Evolutionary conservation across 306 rosid genomes (phyloP), one percentile per base, ranked within the genome.

Genomic region (Psophocarpus tetragonolobus): DNA sequence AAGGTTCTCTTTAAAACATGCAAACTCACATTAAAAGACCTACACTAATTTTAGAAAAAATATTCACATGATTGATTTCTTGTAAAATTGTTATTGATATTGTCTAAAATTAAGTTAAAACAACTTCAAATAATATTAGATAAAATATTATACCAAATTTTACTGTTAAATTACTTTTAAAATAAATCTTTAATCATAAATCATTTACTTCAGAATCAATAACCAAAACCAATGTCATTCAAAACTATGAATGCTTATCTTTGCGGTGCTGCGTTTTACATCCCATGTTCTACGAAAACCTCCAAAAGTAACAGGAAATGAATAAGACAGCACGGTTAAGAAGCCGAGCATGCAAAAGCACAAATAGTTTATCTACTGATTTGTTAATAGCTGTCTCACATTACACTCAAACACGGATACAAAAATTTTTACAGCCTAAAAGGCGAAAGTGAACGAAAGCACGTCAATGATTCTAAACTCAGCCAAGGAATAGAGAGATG

Each of bases 201-300:
- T 8, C 4, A 53, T 9, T 56, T 8, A 4, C 3, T 5, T 14
- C 64, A 26, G 13, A 29, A 58, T 27, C 20, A 23, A 38, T 38
- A 33, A 33, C 38, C 38, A 33, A 33, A 33, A 39, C 11, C 45
- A 36, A 42, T 9, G 11, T 9, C 11, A 10, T 10, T 56, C 33
- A 10, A 23, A 54, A 50, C 4, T n/a, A 24, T 15, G 68, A 61
- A 65, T 30, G 69, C 23, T 80, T 80, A 73, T 54, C 70, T 62
- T 42, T 10, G 29, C 30, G n/a, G 4, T 41, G 62, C 54, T 29
- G 75, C 69, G 64, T 64, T 63, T 36, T 27, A 63, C 33, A 38
- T 44, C 74, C 39, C 32, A 65, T 41, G 68, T 15, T 74, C 48
- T 32, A 74, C 0, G 2, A 7, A 42, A 73, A 56, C 33, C 38